Evolutionary conservation across 2,329 filamentous ascomycete species (phyloP).

Genomic region (Davidsoniella eucalypti): DNA sequence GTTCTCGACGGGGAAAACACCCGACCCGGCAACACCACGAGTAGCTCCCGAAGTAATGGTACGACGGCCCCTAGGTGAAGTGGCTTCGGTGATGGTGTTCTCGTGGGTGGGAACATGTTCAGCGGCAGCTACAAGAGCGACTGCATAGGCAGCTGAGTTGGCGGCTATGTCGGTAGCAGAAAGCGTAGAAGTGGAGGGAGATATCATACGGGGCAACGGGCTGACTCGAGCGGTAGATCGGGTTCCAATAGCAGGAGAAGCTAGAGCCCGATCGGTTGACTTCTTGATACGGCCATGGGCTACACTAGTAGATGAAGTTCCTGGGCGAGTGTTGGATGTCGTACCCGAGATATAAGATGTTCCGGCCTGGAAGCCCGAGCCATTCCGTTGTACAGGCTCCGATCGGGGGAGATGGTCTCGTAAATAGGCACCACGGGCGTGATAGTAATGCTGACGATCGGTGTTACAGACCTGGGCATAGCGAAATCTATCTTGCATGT

Average conservation of each 20-base stretch:
- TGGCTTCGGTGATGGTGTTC: neutral
- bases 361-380: neutral
- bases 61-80: constrained; percentile 5
- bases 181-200: neutral
- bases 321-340: too few relatives aligned
- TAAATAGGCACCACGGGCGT: constrained; percentile 1
- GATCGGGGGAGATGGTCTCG: neutral
- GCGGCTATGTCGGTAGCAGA: neutral
- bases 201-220: too few relatives aligned
- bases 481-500: neutral
- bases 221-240: neutral
- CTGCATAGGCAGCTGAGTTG: neutral
- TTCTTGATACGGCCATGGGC: constrained; percentile 6
- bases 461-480: constrained; percentile 3
- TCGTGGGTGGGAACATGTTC: neutral
- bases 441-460: constrained; percentile 4
- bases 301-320: neutral
- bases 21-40: constrained; percentile 9
- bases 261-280: neutral
- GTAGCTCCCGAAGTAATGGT: constrained; percentile 8
- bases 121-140: constrained; percentile 1
- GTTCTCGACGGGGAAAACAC: constrained; percentile 10
- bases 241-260: neutral
- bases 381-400: neutral
- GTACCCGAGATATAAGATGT: neutral